Conservation (phyloP, 768 basidiomycete genomes). For the Boletus edulis region DNA sequence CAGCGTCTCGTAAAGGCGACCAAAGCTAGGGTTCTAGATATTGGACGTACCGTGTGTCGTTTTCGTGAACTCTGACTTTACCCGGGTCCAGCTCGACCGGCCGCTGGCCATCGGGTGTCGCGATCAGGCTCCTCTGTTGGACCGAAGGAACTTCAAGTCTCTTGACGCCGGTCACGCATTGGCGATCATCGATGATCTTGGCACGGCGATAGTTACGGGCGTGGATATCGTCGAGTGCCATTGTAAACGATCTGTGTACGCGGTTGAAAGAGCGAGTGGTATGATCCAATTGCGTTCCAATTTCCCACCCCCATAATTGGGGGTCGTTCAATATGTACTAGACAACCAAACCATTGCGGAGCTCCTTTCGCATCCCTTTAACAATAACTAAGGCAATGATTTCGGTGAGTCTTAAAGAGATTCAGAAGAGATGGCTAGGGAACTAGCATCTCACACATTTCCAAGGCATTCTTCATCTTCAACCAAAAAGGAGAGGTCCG, state of each 20-base stretch:
- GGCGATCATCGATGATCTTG: too few species aligned
- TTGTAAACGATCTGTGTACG: not conserved
- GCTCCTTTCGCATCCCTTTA: not conserved
- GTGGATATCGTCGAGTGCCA: too few species aligned
- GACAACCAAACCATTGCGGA: not conserved
- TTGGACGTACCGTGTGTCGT: conserved; percentile 81
- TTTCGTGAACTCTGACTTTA: conserved; percentile 82
- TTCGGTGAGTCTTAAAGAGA: conserved; percentile 36
- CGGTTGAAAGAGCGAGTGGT: not conserved
- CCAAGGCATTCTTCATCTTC: conserved; percentile 96
- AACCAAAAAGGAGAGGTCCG: conserved; percentile 98
- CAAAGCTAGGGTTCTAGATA: not conserved
- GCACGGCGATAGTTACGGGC: too few species aligned
- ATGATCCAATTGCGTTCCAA: not conserved
- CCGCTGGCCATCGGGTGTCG: conserved; percentile 4
- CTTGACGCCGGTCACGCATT: too few species aligned
- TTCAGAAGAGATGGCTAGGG: not conserved
- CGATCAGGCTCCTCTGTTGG: conserved; percentile 19
- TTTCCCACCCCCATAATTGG: not conserved
- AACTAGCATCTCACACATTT: not conserved
- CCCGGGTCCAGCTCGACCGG: conserved; percentile 29
- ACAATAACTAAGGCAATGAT: conserved; percentile 36
- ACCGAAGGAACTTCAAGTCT: conserved; percentile 36
- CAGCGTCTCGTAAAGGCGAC: not conserved
- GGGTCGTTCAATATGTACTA: not conserved